Conservation (phyloP, 768 basidiomycete species). For the Hericium alpestre region DNA sequence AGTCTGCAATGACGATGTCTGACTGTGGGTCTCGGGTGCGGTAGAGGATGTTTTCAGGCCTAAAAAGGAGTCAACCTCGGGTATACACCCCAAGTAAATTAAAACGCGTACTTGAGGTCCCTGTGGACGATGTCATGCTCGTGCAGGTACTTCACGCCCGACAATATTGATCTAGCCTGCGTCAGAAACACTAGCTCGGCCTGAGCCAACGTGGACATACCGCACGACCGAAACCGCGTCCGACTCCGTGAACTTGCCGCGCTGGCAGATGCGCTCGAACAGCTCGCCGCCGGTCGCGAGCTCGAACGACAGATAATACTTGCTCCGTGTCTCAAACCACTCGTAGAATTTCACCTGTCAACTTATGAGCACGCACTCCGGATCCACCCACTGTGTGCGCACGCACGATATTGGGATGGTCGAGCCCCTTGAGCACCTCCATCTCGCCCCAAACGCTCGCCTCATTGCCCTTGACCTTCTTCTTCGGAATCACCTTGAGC, state of each 20-base stretch:
- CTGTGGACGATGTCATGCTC: constrained; percentile 90
- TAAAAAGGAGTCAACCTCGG: constrained; percentile 17
- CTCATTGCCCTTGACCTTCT: constrained; percentile 89
- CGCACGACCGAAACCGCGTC: constrained; percentile 74
- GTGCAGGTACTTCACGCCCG: constrained; percentile 83
- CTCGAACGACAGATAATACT: constrained; percentile 94
- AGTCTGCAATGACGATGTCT: constrained; percentile 93
- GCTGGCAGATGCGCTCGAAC: constrained; percentile 76
- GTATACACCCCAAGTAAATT: not conserved
- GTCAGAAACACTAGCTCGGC: not conserved
- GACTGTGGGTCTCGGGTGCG: constrained; percentile 64
- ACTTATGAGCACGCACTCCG: not conserved
- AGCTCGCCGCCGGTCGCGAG: constrained; percentile 91
- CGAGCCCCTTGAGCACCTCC: constrained; percentile 79
- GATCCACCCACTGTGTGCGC: too few species aligned
- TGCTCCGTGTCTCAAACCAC: constrained; percentile 89
- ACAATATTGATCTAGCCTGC: constrained; percentile 57
- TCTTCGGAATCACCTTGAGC: constrained; percentile 87
- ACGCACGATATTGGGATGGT: constrained; percentile 86
- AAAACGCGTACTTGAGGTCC: constrained; percentile 64
- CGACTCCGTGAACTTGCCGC: constrained; percentile 87
- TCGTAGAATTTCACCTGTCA: constrained; percentile 90
- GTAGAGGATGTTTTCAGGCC: constrained; percentile 94
- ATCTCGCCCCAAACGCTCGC: constrained; percentile 86
- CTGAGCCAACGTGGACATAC: constrained; percentile 29